These are phyloP conservation scores for Hyphopichia homilentoma DNA, from an alignment of 805 yeast genomes.

Conservation along the genomic window DNA sequence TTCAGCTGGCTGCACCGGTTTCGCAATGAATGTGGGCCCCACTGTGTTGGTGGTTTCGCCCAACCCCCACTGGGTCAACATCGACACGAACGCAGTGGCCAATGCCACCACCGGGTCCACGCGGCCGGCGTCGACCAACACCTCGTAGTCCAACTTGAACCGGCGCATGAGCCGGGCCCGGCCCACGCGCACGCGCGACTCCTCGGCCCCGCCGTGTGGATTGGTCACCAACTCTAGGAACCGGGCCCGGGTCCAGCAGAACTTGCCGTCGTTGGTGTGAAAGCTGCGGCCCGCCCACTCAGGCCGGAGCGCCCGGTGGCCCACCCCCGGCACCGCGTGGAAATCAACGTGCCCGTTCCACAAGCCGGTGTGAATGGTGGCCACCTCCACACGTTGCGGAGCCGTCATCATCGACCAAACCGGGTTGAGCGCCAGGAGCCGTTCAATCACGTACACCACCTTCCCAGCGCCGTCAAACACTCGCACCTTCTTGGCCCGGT, in stretches of 20 bases:
- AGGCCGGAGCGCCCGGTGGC: constrained; percentile 39
- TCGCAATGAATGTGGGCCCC: constrained; percentile 45
- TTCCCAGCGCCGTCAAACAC: constrained; percentile 44
- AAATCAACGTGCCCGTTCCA: constrained; percentile 44
- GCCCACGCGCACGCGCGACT: constrained; percentile 50
- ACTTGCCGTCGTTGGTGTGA: constrained; percentile 51
- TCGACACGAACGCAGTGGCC: constrained; percentile 58
- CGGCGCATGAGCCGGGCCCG: constrained; percentile 54
- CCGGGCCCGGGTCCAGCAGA: constrained; percentile 53
- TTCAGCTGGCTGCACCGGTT: no score
- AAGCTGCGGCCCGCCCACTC: constrained; percentile 43
- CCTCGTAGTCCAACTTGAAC: constrained; percentile 57
- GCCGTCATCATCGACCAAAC: constrained; percentile 48
- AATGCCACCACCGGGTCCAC: constrained; percentile 51
- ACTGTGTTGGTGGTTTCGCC: constrained; percentile 51
- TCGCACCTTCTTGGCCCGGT: constrained; percentile 42
- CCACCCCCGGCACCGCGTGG: constrained; percentile 42
- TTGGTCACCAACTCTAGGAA: constrained; percentile 50
- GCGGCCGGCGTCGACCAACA: constrained; percentile 45
- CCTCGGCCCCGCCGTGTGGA: constrained; percentile 56
- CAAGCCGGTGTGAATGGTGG: constrained; percentile 49
- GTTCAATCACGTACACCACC: constrained; percentile 48
- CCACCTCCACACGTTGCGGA: constrained; percentile 46
- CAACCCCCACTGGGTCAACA: constrained; percentile 66
- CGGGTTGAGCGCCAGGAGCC: constrained; percentile 44